Conservation (phyloP, 2,329 filamentous ascomycete genomes). For the Iodosphaeria phyllophila region DNA sequence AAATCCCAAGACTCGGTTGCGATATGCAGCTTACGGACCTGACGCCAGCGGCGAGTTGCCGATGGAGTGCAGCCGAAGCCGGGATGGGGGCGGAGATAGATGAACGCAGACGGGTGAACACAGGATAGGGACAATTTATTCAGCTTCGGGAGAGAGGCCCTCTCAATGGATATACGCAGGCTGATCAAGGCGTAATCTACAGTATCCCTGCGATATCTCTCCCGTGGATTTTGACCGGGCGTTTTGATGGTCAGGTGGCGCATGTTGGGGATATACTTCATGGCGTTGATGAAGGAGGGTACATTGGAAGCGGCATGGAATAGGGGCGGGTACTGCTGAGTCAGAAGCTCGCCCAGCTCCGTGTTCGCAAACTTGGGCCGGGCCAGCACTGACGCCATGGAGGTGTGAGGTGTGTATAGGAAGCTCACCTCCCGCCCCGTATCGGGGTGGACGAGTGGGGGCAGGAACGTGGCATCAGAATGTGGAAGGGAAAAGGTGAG, state of each 20-base stretch:
- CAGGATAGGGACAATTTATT: slow-evolving; percentile 52
- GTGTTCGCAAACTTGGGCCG: slow-evolving; percentile 64
- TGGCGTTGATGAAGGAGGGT: slow-evolving; percentile 60
- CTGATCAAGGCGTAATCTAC: slow-evolving; percentile 85
- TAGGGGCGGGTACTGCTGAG: slow-evolving; percentile 71
- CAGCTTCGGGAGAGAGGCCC: slow-evolving; percentile 45
- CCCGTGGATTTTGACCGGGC: slow-evolving; percentile 48
- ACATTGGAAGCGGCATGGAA: slow-evolving; percentile 85
- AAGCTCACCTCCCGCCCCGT: slow-evolving; percentile 66
- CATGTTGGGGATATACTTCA: slow-evolving; percentile 50
- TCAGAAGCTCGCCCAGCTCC: slow-evolving; percentile 64
- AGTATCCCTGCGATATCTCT: slow-evolving; percentile 55
- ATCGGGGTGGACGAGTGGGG: slow-evolving; percentile 62
- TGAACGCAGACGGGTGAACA: slow-evolving; percentile 57
- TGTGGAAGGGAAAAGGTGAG: slow-evolving; percentile 65
- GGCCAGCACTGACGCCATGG: slow-evolving; percentile 38
- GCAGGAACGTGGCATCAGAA: slow-evolving; percentile 59
- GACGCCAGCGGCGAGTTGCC: slow-evolving; percentile 54
- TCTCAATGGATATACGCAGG: slow-evolving; percentile 65
- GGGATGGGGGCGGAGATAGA: slow-evolving; percentile 57
- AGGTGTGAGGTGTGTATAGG: slow-evolving; percentile 61
- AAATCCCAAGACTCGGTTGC: slow-evolving; percentile 55
- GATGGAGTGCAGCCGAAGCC: slow-evolving; percentile 60
- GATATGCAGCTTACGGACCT: slow-evolving; percentile 57
- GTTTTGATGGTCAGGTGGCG: slow-evolving; percentile 60